Percentiles rank a stretch among this genome's conserved stretches.
phyloP scores from a whole-genome alignment of 2,329 filamentous ascomycete genomes.

The Sordariomycetes sp. region DNA sequence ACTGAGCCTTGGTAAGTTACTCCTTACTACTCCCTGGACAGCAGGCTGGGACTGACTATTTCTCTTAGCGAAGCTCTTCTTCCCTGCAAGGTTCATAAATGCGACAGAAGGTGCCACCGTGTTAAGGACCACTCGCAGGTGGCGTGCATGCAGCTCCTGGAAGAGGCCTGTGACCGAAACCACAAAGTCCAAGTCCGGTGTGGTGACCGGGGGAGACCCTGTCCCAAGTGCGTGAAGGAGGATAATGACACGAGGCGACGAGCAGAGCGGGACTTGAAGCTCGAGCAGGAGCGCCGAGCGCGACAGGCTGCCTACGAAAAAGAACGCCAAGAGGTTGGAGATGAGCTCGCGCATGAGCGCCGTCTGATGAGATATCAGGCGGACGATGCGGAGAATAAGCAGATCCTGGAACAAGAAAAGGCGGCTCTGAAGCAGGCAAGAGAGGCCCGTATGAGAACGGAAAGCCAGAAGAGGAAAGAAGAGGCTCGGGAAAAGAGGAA shows the following conservation, averaged over 20 bases:
- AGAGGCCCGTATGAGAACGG: slow-evolving; percentile 6
- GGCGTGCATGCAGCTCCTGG: slow-evolving; percentile 21
- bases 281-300: slow-evolving; percentile 35
- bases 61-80: slow-evolving; percentile 32
- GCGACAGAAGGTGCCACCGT: slow-evolving; percentile 51
- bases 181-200: slow-evolving; percentile 42
- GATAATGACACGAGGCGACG: slow-evolving; percentile 30
- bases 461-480: slow-evolving; percentile 4
- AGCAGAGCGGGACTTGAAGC: slow-evolving; percentile 31
- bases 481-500: background rate
- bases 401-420: slow-evolving; percentile 24
- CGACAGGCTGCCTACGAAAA: slow-evolving; percentile 31
- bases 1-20: slow-evolving; percentile 35
- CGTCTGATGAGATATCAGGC: slow-evolving; percentile 27
- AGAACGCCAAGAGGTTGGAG: slow-evolving; percentile 36
- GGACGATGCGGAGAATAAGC: slow-evolving; percentile 32
- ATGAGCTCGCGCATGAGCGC: slow-evolving; percentile 39
- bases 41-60: background rate
- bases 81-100: slow-evolving; percentile 48
- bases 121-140: slow-evolving; percentile 44
- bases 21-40: background rate
- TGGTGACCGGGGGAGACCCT: slow-evolving; percentile 24
- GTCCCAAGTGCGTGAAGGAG: slow-evolving; percentile 40
- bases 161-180: slow-evolving; percentile 35
- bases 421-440: slow-evolving; percentile 24